Base-by-base conservation (phyloP, 2,329 filamentous ascomycete species). In the Teratosphaeriaceae sp. region DNA sequence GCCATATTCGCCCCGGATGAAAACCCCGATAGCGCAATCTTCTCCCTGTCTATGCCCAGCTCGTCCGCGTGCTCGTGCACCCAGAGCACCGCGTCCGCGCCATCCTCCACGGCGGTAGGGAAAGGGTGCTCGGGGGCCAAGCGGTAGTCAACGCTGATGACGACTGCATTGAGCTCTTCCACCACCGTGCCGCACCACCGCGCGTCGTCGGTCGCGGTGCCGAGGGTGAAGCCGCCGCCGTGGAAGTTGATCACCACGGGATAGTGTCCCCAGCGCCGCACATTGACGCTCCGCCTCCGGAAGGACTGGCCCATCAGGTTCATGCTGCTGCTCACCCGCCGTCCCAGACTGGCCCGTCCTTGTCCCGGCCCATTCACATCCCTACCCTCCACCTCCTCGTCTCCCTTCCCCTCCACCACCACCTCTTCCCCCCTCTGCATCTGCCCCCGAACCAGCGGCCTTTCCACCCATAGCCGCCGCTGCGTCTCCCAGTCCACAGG, bases 171-270 rank as follows among this genome's bases (percentile, higher is more conserved):
- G 12, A 75, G 69, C 44, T 79, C 65, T 2, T 74, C 56, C n/a
- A 79, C 66, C 2, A 80, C 73, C 5, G 69, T 69, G 19, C 67
- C 66, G 31, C 74, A 73, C 78, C 78, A 82, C 44, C 77, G 70
- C 34, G 71, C 70, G 61, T 83, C 79, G 54, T 83, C 79, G 13
- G 72, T 74, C 6, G 78, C 71, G 4, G 66, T 70, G 3, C 79
- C 79, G 5, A 82, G 60, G 0, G 74, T 78, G 58, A 82, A 82
- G 1, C 79, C 79, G 33, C 79, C 79, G 13, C 79, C 78, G 49
- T 82, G 79, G 52, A 81, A 80, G 54, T 81, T 81, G 51, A 82
- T 71, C 2, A 80, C 69, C 3, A 78, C 73, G 0, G 78, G 77
- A 43, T 74, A 79, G 12, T 49, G 52, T 9, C 57, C 58, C 59